Evolutionary conservation across 2,329 filamentous ascomycete genomes (phyloP), one percentile per base, ranked within the genome.

Genomic region (Colletotrichum brevisporum): DNA sequence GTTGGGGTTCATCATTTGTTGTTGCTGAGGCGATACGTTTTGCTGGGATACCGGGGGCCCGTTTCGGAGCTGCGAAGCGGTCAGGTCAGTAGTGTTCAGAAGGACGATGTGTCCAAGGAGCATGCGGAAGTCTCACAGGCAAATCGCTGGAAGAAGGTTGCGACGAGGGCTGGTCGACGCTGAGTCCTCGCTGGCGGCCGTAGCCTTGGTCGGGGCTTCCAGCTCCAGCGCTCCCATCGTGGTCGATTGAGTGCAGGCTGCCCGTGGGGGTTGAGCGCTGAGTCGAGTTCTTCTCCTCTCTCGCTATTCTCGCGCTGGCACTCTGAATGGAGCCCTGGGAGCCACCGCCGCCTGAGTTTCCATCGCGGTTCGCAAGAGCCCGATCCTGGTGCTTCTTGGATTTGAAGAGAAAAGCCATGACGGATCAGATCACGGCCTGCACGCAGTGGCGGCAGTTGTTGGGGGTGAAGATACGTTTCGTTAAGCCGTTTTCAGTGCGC

Each of bases 401-500:
- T 80, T 94, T 94, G 85, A 94, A 94, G 71, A 94, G 86, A 81
- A 94, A 94, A 73, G 92, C 90, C 92, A 94, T 94, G 81, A 80
- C 85, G 80, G 76, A 75, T 81, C 77, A 67, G 39, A 56, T 69
- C 62, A 78, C 75, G 76, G 77, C 76, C 79, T 78, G 80, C 79
- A 78, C 75, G 75, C 77, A 77, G 79, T 15, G 79, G 67, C 67
- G 67, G 67, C 67, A 70, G 45, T 62, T 15, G 5, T 47, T 75
- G 76, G 75, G 63, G 39, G 36, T 21, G 41, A 43, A n/a, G 9
- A 55, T 18, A 56, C 50, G 51, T 36, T 43, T 64, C 60, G 70
- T 65, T 59, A 21, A 61, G 65, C 70, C 63, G 67, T 70, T 69
- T 75, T 71, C 73, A 67, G 63, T 73, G 68, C 63, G 67, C 57